Evolutionary conservation across 805 yeast genomes (phyloP), one percentile per base, ranked within the genome.

Genomic region (Schwanniomyces vanrijiae): DNA sequence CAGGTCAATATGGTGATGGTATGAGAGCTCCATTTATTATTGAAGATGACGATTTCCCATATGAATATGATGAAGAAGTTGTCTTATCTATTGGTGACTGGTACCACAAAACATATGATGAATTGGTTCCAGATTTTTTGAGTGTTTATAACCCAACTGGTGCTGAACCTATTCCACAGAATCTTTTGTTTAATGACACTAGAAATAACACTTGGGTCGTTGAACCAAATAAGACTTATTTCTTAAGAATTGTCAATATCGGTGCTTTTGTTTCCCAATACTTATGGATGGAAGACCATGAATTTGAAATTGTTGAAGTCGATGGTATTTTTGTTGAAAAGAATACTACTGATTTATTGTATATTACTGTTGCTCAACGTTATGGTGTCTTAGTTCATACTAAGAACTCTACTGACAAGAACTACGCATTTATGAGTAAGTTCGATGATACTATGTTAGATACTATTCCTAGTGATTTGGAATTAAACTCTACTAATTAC

Each of bases 1-100:
- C 77, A 19, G 92, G 91, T 56, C 96, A 91, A 69, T 90, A 90
- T 60, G 91, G 94, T 66, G 98, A 94, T 64, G 99, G 99, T 64
- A 78, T 87, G 82, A 79, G 90, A 71, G 94, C 86, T 60, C 72
- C 81, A 18, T 80, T 92, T 54, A 77, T 94, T 54, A 84, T 94
- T 57, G 84, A 86, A 56, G 63, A 54, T 42, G 89, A 84, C 48
- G 61, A 58, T 2, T 57, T 50, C 44, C 86, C 86, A 0, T 85
- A 82, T 53, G 67, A 73, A 11, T 85, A 75, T 49, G 92, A 86
- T 58, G 79, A 83, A 52, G 88, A 86, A 51, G 70, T 77, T 50
- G 67, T 75, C 2, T 68, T 86, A 42, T 74, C 83, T 4, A 53
- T 87, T 7, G 62, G 82, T 35, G 95, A 87, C 52, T 77, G 83